Evolutionary conservation across 1,284 basidiomycete genomes (phyloP).

Genomic region (Exsudoporus floridanus): DNA sequence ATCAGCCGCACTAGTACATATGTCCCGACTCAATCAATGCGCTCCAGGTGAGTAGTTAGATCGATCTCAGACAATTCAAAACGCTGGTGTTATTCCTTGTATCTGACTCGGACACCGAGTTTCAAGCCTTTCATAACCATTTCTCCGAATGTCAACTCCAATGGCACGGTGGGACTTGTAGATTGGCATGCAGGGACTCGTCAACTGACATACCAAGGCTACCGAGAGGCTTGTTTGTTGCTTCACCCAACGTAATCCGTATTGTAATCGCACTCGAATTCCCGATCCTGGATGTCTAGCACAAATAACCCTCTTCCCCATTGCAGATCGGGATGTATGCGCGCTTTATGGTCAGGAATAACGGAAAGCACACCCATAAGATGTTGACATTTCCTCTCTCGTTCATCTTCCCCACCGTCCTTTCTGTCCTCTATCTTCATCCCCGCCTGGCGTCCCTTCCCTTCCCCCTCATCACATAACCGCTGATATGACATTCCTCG

Average conservation of each 20-base stretch:
- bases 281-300: not conserved
- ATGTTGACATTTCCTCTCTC: conserved; percentile 1
- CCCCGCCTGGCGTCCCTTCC: not conserved
- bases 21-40: not conserved
- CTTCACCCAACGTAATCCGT: not conserved
- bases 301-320: no score
- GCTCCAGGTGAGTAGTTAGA: not conserved
- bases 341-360: not conserved
- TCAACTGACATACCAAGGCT: not conserved
- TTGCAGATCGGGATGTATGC: not conserved
- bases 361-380: not conserved
- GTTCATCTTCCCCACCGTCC: not conserved
- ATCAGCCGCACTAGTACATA: not conserved
- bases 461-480: not conserved
- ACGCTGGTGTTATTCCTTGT: not conserved
- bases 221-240: not conserved
- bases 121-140: no score
- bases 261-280: not conserved
- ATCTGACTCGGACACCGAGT: not conserved
- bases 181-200: not conserved
- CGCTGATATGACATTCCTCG: conserved; percentile 4
- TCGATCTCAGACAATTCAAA: not conserved
- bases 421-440: not conserved
- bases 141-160: not conserved
- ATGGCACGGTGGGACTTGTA: not conserved